These are phyloP conservation scores for Chaetomium cochliodes DNA, from an alignment of 495 filamentous ascomycete genomes.

Conservation along the genomic window DNA sequence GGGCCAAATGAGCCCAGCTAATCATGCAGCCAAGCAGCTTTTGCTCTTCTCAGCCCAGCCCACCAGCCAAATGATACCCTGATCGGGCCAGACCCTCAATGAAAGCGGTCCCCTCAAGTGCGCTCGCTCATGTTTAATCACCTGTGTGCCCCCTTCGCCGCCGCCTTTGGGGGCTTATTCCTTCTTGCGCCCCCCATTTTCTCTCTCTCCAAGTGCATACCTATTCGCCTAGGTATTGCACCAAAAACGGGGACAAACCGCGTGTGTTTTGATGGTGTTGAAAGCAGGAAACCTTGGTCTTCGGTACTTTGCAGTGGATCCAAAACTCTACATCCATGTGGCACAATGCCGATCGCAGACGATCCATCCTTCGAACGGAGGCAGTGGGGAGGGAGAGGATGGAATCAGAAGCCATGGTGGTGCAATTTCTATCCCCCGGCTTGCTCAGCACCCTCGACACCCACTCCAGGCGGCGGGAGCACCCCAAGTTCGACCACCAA, in stretches of 20 bases:
- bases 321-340: not conserved
- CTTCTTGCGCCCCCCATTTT: not conserved
- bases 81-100: constrained; percentile 9
- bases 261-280: not conserved
- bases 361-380: not conserved
- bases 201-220: not conserved
- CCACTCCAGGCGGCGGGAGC: not conserved
- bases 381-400: not conserved
- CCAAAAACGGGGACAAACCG: not conserved
- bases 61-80: constrained; percentile 1
- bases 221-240: not conserved
- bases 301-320: not conserved
- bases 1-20: not conserved
- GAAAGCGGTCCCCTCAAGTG: too few species aligned
- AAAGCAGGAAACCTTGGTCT: not conserved
- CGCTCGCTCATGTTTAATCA: not conserved
- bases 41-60: constrained; percentile 1
- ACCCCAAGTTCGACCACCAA: not conserved
- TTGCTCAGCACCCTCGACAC: not conserved
- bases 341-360: not conserved
- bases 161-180: not conserved
- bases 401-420: not conserved
- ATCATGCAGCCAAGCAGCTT: constrained; percentile 9
- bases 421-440: constrained; percentile 8
- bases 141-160: not conserved